Conservation (phyloP, 352 stramenopile species). For the Pythium periplocum region DNA sequence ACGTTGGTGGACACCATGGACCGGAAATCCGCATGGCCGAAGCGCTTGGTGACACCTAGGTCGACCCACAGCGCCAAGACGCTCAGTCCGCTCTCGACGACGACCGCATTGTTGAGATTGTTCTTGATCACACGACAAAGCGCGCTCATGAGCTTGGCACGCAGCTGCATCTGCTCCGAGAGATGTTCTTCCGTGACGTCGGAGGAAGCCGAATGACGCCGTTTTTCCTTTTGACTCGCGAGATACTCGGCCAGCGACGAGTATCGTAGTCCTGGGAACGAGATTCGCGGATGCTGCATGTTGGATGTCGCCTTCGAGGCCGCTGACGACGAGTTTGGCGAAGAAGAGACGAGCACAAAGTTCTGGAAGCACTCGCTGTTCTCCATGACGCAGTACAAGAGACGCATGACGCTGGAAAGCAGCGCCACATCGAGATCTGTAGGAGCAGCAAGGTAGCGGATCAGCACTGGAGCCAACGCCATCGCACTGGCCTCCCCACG, state of each 20-base stretch:
- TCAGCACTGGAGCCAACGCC: conserved; percentile 17
- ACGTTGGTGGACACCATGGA: conserved; percentile 19
- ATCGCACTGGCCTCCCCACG: conserved; percentile 11
- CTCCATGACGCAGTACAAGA: conserved; percentile 19
- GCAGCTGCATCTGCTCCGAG: conserved; percentile 17
- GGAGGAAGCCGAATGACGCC: not conserved
- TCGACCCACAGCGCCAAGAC: conserved; percentile 21
- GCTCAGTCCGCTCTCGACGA: conserved; percentile 19
- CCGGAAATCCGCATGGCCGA: conserved; percentile 13
- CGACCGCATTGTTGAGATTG: conserved; percentile 15
- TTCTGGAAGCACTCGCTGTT: conserved; percentile 24
- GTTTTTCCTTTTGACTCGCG: conserved; percentile 13
- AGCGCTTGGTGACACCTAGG: conserved; percentile 6
- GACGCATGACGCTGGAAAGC: conserved; percentile 18
- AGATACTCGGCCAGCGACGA: conserved; percentile 20
- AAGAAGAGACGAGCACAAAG: conserved; percentile 19
- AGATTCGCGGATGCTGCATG: conserved; percentile 20
- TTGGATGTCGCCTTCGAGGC: not conserved
- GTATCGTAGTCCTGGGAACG: conserved; percentile 18
- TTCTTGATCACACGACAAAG: conserved; percentile 28
- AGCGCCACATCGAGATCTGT: conserved; percentile 18
- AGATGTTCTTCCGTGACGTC: conserved; percentile 15
- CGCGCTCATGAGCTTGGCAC: conserved; percentile 21
- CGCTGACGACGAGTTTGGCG: conserved; percentile 5
- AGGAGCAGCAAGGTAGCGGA: conserved; percentile 17